A percentile compares a stretch with the other conserved stretches of the same genome.
phyloP scores from a whole-genome alignment of 2,329 filamentous ascomycete species.

The Aureobasidium subglaciale region DNA sequence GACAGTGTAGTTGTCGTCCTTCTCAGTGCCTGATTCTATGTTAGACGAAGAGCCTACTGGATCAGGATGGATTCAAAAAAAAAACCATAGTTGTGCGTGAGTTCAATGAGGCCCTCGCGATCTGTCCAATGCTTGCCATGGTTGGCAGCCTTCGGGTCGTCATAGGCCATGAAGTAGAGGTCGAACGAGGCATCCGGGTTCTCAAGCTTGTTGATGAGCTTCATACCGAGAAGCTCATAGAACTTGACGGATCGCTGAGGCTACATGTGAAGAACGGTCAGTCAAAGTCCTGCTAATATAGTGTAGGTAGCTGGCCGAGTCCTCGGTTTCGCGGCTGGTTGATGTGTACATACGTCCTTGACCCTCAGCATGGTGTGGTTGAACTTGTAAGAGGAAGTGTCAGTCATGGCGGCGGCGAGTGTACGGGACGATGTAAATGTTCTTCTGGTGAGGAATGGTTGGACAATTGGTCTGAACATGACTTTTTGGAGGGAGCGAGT shows the following conservation, averaged over 20 bases:
- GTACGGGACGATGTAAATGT: neutral
- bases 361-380: conserved; percentile 47
- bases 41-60: neutral
- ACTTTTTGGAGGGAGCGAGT: neutral
- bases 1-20: conserved; percentile 70
- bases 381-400: conserved; percentile 57
- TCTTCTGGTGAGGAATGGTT: neutral
- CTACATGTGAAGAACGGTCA: conserved; percentile 34
- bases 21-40: conserved; percentile 53
- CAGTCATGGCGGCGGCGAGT: conserved; percentile 39
- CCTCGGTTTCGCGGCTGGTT: too few species aligned
- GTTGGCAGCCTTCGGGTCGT: conserved; percentile 67
- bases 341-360: conserved; percentile 37
- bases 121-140: conserved; percentile 68
- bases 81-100: conserved; percentile 72
- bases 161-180: conserved; percentile 90
- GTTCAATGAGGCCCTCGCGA: conserved; percentile 71
- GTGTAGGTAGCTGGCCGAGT: neutral
- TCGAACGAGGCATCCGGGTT: conserved; percentile 89
- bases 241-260: conserved; percentile 78
- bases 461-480: conserved; percentile 6
- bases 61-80: too few species aligned
- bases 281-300: neutral
- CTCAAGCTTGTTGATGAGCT: conserved; percentile 68
- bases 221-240: conserved; percentile 89